Evolutionary conservation across 2,329 filamentous ascomycete genomes (phyloP), one percentile per base, ranked within the genome.

Genomic region (Leptographium flavum): DNA sequence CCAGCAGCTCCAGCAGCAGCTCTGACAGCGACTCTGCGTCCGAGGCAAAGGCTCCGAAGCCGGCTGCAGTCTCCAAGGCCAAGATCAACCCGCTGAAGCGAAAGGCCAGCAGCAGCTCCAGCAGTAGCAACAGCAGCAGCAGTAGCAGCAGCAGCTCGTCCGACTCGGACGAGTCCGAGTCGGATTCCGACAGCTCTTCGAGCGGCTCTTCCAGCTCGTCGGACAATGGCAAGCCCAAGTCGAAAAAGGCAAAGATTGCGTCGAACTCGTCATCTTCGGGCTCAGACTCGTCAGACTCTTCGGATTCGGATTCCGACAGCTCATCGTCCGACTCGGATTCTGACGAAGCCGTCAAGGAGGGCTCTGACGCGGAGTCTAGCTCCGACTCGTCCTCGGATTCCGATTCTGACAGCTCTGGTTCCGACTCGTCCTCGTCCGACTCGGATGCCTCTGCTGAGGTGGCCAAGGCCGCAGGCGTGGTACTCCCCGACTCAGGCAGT

Each of bases 31-130:
- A 55, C 10, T 56, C 55, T 45, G 55, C 57, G 45, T 46, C 53
- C 17, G 53, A 56, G 21, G 45, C 21, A 11, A 38, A 30, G 23
- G 15, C 13, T 3, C n/a, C 4, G 23, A 37, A 27, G 23, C 4
- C 37, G 6, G 43, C 17, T 15, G 13, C 14, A 13, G 22, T n/a
- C 4, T 31, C 38, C 27, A 25, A 27, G 33, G 39, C 53, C 1
- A 25, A 27, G 33, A 38, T 52, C 1, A 70, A 71, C 27, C 62
- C 62, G 2, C 56, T 73, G 47, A 81, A 81, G 56, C 68, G 74
- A 32, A 74, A 76, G 63, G 73, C 73, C 8, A 51, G 55, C 22
- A 59, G 63, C 5, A 63, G 58, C 55, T 59, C 56, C 45, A 57
- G 57, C 39, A 37, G 38, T 32, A n/a, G n/a, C 5, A 62, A 57